Base-by-base conservation (phyloP, 2,329 filamentous ascomycete species). In the Diaporthe citriasiana region DNA sequence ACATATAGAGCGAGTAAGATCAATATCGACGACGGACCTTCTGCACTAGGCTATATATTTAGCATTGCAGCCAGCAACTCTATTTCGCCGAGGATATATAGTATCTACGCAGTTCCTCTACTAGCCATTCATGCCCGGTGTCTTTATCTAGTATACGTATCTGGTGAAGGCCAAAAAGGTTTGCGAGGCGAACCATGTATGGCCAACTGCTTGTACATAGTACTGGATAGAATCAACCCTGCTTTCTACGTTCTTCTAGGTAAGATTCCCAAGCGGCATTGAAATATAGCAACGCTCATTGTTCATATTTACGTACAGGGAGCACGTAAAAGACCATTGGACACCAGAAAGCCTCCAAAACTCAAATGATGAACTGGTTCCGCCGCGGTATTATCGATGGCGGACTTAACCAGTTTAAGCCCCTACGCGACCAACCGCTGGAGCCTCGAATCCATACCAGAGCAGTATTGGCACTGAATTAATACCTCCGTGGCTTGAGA, bases 61-160 rank as follows among this genome's bases (percentile, higher is more conserved):
- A 51, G 50, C n/a, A 51, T 51, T 13, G 50, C 50, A 51, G 50
- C 50, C 13, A 51, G 50, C 50, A 51, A 51, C 50, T n/a, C 50
- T 27, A 3, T n/a, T 51, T 13, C n/a, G 6, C 50, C 50, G 6
- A 51, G 50, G n/a, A 51, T 9, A 22, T 51, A 51, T 12, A 27
- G 13, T 12, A 51, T 12, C 50, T 51, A 51, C 3, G 50, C 50
- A 25, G 50, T 51, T 27, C 50, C 50, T 51, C 50, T 51, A 12
- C 50, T 51, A 2, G n/a, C 50, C n/a, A 51, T 51, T 12, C 27
- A 51, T 51, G 9, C 50, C n/a, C 50, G 50, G 19, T 51, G 50
- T 10, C 50, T 51, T 12, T 51, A 51, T 51, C n/a, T 51, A 27
- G 50, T n/a, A 1, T 51, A 51, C 50, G 13, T 51, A n/a, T 22